Evolutionary conservation across 495 filamentous ascomycete species (phyloP), one percentile per base, ranked within the genome.

Genomic region (Trichoderma erinaceum): DNA sequence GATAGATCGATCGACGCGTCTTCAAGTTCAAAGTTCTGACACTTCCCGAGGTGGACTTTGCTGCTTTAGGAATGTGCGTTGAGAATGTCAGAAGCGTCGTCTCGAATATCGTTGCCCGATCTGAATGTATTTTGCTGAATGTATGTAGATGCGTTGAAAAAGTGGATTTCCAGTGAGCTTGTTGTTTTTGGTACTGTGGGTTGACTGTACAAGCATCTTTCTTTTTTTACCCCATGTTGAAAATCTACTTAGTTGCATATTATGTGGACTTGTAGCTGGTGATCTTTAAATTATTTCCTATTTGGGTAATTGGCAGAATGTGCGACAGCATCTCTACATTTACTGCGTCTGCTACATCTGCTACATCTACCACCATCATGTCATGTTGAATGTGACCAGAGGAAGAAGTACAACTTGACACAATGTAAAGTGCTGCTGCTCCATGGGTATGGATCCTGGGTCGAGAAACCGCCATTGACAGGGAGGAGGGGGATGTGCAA

Each of bases 51-150:
- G 27, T 4, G 27, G 8, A 61, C 56, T 61, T 61, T 18, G 23
- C 56, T 61, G 23, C 15, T 61, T 61, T 61, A 61, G 56, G 56
- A 3, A 61, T 61, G 56, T 52, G 44, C 48, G 21, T 52, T 21
- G 48, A 23, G 48, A 46, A 7, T 5, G 8, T 38, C 43, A 46
- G 43, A 15, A 46, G 12, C 43, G 3, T 4, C 18, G 13, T 29
- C 18, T 46, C 13, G 12, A 46, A 18, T 46, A 46, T 46, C 12
- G 18, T 46, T 18, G 12, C 18, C 43, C 12, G 43, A 46, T 46
- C 43, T 18, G 18, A 46, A 18, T 15, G 6, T 16, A 18, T 6
- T 38, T 10, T 38, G 35, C 35, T 18, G 43, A 4, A 46, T 52
- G 18, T 52, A 10, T 23, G 16, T 10, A n/a, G 21, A n/a, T n/a